Base-by-base conservation (phyloP, 2,329 filamentous ascomycete species). In the Fusarium domesticum region DNA sequence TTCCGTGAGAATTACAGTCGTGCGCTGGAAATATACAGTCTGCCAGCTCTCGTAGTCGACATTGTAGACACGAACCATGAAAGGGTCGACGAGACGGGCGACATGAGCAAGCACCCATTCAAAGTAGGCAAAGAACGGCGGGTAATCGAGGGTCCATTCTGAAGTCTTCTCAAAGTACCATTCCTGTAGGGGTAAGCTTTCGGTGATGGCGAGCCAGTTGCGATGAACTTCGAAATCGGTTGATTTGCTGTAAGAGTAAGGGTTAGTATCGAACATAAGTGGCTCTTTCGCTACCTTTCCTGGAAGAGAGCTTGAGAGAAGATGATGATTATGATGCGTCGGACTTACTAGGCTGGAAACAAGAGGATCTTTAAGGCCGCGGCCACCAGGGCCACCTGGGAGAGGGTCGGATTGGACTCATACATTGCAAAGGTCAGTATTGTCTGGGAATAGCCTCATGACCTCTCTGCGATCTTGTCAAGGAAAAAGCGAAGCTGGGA, bases 81-180 rank as follows among this genome's bases (percentile, higher is more conserved):
- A 80, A 18, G 87, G 82, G 64, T 98, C 91, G 51, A 82, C 77
- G 63, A 87, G 80, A 53, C 75, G 80, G 18, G 91, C 93, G 45
- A 83, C 74, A 60, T 93, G 87, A 36, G 92, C 93, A 59, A 98
- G 77, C 35, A 83, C 65, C 89, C 89, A 97, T 76, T 98, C 93
- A 70, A 97, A 96, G 65, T 87, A 91, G 57, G 93, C 93, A 64
- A 98, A 98, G 71, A 97, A 96, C 6, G 93, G 93, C 23, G 93
- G 93, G 65, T 98, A 98, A 72, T 98, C 93, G 62, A 98, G 84
- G 0, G 93, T 98, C 93, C 93, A 98, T 89, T 97, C 89, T 47
- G 93, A 98, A 2, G 91, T 96, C 71, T 91, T 86, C 76, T 98
- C 93, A 64, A 85, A 91, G 70, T 98, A 98, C 93, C 93, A 98